Evolutionary conservation across 2,329 filamentous ascomycete species (phyloP).

Genomic region (Teratosphaeria viscida): DNA sequence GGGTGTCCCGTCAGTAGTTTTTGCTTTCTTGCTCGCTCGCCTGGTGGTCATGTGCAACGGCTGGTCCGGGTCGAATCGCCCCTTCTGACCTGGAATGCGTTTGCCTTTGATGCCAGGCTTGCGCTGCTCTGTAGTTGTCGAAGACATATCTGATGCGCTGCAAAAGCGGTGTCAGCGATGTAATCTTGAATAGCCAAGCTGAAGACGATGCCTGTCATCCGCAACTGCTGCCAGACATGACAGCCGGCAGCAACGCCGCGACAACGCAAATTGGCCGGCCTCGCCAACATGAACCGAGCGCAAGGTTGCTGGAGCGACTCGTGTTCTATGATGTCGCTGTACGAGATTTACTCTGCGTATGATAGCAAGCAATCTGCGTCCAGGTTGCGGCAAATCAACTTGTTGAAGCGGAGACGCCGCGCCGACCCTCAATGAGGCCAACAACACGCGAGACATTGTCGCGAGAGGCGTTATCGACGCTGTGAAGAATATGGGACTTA

Average conservation of each 20-base stretch:
- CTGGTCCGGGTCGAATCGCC: constrained; percentile 35
- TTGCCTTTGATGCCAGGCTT: constrained; percentile 11
- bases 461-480: background rate
- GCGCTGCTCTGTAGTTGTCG: background rate
- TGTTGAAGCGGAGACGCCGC: constrained; percentile 2
- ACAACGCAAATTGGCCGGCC: background rate
- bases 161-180: background rate
- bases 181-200: background rate
- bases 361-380: background rate
- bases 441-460: background rate
- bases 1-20: constrained; percentile 8
- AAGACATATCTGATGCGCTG: constrained; percentile 4
- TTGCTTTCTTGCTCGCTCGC: constrained; percentile 13
- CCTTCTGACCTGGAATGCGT: constrained; percentile 12
- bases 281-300: background rate
- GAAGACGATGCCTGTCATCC: background rate
- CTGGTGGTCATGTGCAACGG: constrained; percentile 42
- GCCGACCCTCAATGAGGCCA: background rate
- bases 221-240: background rate
- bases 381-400: constrained; percentile 2
- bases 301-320: background rate
- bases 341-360: background rate
- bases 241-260: background rate
- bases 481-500: background rate
- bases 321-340: background rate